phyloP scores from a whole-genome alignment of 2,329 filamentous ascomycete genomes.

The Hymenoscyphus linearis region DNA sequence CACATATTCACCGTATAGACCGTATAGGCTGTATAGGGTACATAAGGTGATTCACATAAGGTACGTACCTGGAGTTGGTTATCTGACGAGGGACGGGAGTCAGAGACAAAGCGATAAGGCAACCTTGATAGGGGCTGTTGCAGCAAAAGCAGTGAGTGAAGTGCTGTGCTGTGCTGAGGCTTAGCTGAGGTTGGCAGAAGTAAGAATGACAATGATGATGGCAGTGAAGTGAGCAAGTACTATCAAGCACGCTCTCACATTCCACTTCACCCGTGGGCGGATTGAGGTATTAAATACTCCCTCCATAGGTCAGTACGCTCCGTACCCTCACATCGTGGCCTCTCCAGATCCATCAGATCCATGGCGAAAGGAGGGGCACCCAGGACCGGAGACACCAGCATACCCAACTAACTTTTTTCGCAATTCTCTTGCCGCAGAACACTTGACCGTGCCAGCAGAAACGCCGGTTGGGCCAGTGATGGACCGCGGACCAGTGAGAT shows the following conservation, averaged over 20 bases:
- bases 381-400: neutral
- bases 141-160: neutral
- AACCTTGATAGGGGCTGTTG: neutral
- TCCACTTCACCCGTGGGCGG: neutral
- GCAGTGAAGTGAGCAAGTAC: neutral
- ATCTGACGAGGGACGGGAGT: neutral
- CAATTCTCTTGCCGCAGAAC: conserved; percentile 1
- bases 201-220: neutral
- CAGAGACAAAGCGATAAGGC: neutral
- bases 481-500: neutral
- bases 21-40: too few species aligned
- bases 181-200: neutral
- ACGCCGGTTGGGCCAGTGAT: neutral
- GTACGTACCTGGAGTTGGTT: neutral
- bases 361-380: neutral
- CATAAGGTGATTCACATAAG: too few species aligned
- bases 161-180: neutral
- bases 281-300: neutral
- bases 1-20: neutral
- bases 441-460: neutral
- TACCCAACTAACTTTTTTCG: too few species aligned
- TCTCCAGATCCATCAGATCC: neutral
- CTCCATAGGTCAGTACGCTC: too few species aligned
- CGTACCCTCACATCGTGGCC: neutral
- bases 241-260: neutral